These are phyloP conservation scores for Spencermartinsiella ligniputridi DNA, from an alignment of 1,139 yeast genomes.

Conservation along the genomic window DNA sequence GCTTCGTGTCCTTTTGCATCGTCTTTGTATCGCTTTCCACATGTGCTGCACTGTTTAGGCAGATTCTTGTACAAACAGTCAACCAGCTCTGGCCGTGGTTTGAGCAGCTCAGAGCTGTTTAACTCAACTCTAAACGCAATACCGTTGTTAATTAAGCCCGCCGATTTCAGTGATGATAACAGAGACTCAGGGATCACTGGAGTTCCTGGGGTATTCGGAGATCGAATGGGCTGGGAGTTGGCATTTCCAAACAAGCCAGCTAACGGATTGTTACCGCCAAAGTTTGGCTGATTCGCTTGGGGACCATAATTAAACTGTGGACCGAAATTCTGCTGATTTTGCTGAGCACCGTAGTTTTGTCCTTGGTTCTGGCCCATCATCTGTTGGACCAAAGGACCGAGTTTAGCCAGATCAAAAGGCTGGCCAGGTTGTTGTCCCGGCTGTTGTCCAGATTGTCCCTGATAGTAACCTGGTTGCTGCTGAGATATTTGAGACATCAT, in stretches of 20 bases:
- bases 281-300: neutral
- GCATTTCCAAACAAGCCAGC: neutral
- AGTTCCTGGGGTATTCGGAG: neutral
- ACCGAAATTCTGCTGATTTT: neutral
- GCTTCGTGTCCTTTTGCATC: constrained; percentile 55
- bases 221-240: neutral
- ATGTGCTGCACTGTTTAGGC: constrained; percentile 80
- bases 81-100: constrained; percentile 33
- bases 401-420: constrained; percentile 1
- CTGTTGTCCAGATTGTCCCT: neutral
- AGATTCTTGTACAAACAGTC: constrained; percentile 50
- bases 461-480: neutral
- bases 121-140: constrained; percentile 25
- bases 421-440: constrained; percentile 5
- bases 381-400: constrained; percentile 1
- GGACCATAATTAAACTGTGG: no score
- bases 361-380: neutral
- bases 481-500: neutral
- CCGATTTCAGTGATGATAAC: constrained; percentile 19
- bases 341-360: neutral
- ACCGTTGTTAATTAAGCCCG: constrained; percentile 17
- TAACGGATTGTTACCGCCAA: neutral
- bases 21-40: constrained; percentile 80
- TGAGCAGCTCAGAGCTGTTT: constrained; percentile 26
- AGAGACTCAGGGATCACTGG: constrained; percentile 6